Percentiles rank a stretch among this genome's conserved stretches.
These are phyloP conservation scores for Pelargonium australe DNA, from an alignment of 441 rosid genomes.

Conservation along the genomic window DNA sequence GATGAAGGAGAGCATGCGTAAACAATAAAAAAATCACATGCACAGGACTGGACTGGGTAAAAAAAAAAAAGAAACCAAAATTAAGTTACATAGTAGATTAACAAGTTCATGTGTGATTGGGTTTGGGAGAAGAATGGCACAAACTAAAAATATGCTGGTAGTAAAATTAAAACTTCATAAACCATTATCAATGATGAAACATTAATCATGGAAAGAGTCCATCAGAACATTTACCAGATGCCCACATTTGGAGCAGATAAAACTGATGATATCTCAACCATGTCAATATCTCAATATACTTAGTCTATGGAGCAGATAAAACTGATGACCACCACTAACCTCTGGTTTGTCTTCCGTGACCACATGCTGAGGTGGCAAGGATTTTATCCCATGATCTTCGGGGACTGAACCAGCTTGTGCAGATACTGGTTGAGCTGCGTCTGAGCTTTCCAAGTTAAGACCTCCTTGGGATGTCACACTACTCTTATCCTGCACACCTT, in stretches of 20 bases:
- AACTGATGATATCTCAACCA: not conserved
- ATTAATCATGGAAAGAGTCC: not conserved
- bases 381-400: constrained; percentile 26
- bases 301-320: constrained; percentile 17
- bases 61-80: not conserved
- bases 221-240: not conserved
- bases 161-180: not conserved
- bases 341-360: constrained; percentile 24
- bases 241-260: too few species aligned
- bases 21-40: not conserved
- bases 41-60: not conserved
- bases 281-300: not conserved
- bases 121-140: not conserved
- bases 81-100: not conserved
- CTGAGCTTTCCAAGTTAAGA: constrained; percentile 25
- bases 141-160: not conserved
- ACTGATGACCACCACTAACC: constrained; percentile 27
- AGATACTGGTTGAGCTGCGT: constrained; percentile 24
- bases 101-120: not conserved
- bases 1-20: not conserved
- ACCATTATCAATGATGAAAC: not conserved
- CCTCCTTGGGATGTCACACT: constrained; percentile 24
- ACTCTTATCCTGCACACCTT: constrained; percentile 20
- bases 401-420: constrained; percentile 25
- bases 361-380: constrained; percentile 19